phyloP scores from a whole-genome alignment of 2,329 filamentous ascomycete genomes.

The Drechslera avenae region DNA sequence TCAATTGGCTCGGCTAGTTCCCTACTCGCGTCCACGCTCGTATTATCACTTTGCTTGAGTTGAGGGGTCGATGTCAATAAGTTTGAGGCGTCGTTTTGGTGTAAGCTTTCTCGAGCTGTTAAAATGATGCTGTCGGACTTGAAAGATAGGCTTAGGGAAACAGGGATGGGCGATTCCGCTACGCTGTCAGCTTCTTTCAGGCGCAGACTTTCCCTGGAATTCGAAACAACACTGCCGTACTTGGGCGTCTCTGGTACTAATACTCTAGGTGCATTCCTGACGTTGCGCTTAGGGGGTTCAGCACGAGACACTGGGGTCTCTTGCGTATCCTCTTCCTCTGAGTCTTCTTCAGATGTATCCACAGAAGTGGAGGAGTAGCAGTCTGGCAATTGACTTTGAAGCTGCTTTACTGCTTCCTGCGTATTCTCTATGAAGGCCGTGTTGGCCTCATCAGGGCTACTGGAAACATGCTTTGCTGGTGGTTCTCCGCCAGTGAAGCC shows the following conservation, averaged over 20 bases:
- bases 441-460: conserved; percentile 12
- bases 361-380: conserved; percentile 26
- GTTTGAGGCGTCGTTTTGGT: neutral
- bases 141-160: neutral
- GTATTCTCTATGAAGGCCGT: conserved; percentile 50
- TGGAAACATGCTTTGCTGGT: neutral
- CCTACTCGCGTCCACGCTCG: neutral
- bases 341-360: conserved; percentile 12
- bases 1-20: conserved; percentile 9
- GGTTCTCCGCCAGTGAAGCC: conserved; percentile 2
- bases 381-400: conserved; percentile 51
- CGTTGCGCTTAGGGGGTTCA: neutral
- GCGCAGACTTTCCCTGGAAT: conserved; percentile 1
- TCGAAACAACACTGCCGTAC: neutral
- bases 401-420: conserved; percentile 48
- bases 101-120: neutral
- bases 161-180: neutral
- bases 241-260: neutral
- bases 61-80: neutral
- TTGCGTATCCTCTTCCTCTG: neutral
- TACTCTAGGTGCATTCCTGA: neutral
- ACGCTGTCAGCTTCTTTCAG: neutral
- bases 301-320: neutral
- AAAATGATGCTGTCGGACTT: neutral
- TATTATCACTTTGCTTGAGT: neutral